Base-by-base conservation (phyloP, 176 grass and related monocot species). In the Avena eriantha region DNA sequence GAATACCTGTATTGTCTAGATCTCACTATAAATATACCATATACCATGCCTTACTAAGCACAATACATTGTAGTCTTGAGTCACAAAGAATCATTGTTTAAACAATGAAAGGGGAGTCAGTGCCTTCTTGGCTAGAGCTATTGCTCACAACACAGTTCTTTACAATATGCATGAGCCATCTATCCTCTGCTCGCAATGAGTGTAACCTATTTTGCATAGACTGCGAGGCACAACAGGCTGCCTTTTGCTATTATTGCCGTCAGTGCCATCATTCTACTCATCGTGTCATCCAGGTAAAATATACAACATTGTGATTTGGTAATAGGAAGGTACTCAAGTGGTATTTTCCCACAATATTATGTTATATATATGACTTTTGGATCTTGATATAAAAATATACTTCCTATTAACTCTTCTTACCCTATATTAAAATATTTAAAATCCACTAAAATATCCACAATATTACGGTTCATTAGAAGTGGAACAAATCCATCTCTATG, bases 141-240 rank as follows among this genome's bases (percentile, higher is more conserved):
- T 49, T 95, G 35, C 90, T 95, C 14, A 69, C 64, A 50, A 82
- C 90, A 10, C 84, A 80, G 1, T 95, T 95, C 77, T 93, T 93
- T n/a, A 65, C 58, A 6, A 69, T 75, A 43, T 93, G 91, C 64
- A 48, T 51, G 0, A 73, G 10, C 45, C 91, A 95, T 77, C 49
- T 72, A 0, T 77, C 84, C 36, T 80, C 89, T 5, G 59, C 71
- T 43, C 84, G 86, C 35, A 93, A 92, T 34, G 91, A 95, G 84
- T 89, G 89, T 48, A 95, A 91, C 53, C 64, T 95, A 43, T 95
- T 91, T 86, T 95, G 93, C 51, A 64, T 86, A 9, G 81, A 95
- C 5, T 91, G 93, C 2, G 53, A 78, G 15, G 14, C 41, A 16
- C 14, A 50, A 80, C 22, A 69, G 3, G 55, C 54, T 2, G 86